Evolutionary conservation across 1,284 basidiomycete genomes (phyloP).

Genomic region (Apiotrichum gracile): DNA sequence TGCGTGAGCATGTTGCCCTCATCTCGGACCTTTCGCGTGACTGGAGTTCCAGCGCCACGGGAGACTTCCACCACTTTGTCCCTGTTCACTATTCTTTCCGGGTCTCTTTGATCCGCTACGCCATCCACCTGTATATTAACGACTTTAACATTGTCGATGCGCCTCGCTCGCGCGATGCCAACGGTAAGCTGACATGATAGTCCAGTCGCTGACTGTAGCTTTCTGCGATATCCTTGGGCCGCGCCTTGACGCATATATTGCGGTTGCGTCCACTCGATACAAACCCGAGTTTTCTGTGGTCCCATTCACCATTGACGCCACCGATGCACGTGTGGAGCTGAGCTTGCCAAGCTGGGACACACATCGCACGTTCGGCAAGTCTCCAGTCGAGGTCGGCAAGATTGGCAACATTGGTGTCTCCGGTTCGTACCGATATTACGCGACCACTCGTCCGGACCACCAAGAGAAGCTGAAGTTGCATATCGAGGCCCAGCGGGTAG

Average conservation of each 20-base stretch:
- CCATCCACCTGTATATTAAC: conserved; percentile 76
- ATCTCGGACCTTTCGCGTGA: conserved; percentile 81
- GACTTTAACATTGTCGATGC: conserved; percentile 94
- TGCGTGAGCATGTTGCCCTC: conserved; percentile 88
- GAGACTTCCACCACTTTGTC: conserved; percentile 71
- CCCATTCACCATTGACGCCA: conserved; percentile 60
- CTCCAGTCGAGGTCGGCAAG: conserved; percentile 54
- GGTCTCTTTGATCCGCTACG: conserved; percentile 66
- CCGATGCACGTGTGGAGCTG: conserved; percentile 57
- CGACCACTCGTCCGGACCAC: conserved; percentile 61
- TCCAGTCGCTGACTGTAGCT: conserved; percentile 50
- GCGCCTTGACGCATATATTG: conserved; percentile 53
- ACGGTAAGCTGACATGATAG: conserved; percentile 53
- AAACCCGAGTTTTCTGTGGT: conserved; percentile 64
- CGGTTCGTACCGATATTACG: conserved; percentile 68
- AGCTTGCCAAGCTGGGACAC: conserved; percentile 83
- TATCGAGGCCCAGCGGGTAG: conserved; percentile 49
- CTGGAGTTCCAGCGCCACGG: conserved; percentile 74
- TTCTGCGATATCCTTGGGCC: conserved; percentile 63
- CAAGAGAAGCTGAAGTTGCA: conserved; percentile 70
- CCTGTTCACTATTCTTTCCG: conserved; percentile 71
- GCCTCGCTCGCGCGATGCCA: conserved; percentile 67
- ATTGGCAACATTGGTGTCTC: conserved; percentile 57
- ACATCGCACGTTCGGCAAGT: conserved; percentile 59
- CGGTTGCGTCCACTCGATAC: conserved; percentile 66